These are phyloP conservation scores for Diaporthe citriasiana DNA, from an alignment of 2,329 filamentous ascomycete genomes.

Conservation along the genomic window DNA sequence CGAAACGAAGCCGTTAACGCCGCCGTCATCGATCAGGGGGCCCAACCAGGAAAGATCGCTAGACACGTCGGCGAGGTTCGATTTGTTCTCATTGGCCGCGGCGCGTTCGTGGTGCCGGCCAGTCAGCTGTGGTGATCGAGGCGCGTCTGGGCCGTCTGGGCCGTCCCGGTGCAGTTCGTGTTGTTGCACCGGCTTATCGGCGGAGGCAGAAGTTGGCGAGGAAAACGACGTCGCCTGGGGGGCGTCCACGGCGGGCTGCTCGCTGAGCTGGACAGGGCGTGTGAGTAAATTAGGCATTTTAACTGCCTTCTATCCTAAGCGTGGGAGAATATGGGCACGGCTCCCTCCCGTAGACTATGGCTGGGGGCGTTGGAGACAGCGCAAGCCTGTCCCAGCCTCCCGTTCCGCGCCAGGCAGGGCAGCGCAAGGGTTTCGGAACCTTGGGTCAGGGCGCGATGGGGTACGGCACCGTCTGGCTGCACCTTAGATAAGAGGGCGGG, in stretches of 20 bases:
- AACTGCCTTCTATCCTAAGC: conserved; percentile 1
- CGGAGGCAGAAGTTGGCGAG: conserved; percentile 15
- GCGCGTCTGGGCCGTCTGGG: conserved; percentile 27
- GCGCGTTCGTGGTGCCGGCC: conserved; percentile 32
- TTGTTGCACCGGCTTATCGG: conserved; percentile 1
- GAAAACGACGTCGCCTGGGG: conserved; percentile 4
- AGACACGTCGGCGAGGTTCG: conserved; percentile 59
- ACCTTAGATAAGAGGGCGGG: no score
- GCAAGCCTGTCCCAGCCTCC: conserved; percentile 34
- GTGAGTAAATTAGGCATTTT: conserved; percentile 25
- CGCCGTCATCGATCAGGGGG: conserved; percentile 46
- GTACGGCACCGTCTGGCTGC: not conserved
- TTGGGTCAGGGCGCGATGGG: not conserved
- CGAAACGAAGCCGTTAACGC: conserved; percentile 32
- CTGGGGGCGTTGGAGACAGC: conserved; percentile 20
- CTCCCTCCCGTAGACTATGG: conserved; percentile 15
- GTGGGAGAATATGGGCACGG: conserved; percentile 8
- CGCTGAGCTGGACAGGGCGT: conserved; percentile 19
- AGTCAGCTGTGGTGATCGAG: conserved; percentile 27
- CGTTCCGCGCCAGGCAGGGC: conserved; percentile 13
- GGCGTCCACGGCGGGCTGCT: not conserved
- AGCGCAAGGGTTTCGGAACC: conserved; percentile 28
- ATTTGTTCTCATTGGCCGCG: conserved; percentile 43
- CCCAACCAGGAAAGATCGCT: conserved; percentile 57
- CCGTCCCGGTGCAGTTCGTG: conserved; percentile 3